These are phyloP conservation scores for Eutypella sp. DNA, from an alignment of 2,329 filamentous ascomycete genomes.

Conservation along the genomic window DNA sequence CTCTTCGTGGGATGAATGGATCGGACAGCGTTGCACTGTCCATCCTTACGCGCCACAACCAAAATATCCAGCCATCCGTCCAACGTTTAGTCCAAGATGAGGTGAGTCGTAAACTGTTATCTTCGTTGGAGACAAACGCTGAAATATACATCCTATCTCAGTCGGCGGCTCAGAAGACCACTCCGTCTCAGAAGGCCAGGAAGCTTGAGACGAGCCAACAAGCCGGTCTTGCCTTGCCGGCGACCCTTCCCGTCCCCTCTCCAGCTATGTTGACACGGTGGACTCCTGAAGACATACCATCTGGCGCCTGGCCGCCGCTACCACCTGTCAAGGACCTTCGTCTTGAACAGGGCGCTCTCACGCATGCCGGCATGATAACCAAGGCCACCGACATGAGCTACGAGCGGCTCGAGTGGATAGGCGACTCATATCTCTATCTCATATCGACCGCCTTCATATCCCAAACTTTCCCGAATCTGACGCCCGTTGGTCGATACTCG, in stretches of 20 bases:
- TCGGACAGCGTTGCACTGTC: constrained; percentile 11
- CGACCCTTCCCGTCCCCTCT: constrained; percentile 14
- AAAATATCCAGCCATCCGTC: constrained; percentile 15
- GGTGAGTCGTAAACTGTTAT: too few species aligned
- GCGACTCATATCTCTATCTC: constrained; percentile 79
- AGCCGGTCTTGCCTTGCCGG: constrained; percentile 1
- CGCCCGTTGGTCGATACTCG: constrained; percentile 63
- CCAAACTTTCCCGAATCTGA: constrained; percentile 61
- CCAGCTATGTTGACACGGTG: constrained; percentile 38
- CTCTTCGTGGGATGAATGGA: constrained; percentile 10
- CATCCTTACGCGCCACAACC: constrained; percentile 18
- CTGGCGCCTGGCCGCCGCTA: constrained; percentile 46
- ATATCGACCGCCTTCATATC: constrained; percentile 73
- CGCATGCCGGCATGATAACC: constrained; percentile 50
- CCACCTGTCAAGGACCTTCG: constrained; percentile 55
- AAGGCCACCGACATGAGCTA: constrained; percentile 50
- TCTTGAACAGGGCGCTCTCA: constrained; percentile 61
- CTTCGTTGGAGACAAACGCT: too few species aligned
- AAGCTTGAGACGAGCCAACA: constrained; percentile 13
- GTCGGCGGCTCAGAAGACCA: background rate
- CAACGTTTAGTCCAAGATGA: constrained; percentile 16
- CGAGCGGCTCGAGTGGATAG: constrained; percentile 82
- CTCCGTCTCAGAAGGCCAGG: constrained; percentile 15
- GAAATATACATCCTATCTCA: too few species aligned
- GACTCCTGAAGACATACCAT: constrained; percentile 44